Percentiles rank a stretch among this genome's conserved stretches.
Conservation (phyloP, 2,329 filamentous ascomycete species). For the Exophiala sp. region DNA sequence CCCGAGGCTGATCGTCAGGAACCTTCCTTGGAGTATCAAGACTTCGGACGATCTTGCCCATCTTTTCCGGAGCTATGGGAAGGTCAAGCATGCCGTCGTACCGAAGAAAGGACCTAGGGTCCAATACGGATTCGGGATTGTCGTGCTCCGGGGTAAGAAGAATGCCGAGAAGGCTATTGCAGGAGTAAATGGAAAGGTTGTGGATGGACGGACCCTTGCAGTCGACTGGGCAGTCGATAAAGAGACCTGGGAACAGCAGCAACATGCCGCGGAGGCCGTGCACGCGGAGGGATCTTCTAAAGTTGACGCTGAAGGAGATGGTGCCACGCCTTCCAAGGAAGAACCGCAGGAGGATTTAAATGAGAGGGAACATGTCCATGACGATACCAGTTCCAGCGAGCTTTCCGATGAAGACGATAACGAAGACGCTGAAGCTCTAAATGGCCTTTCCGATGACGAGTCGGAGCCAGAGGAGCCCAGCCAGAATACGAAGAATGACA, state of each 20-base stretch:
- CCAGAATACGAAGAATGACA: constrained; percentile 36
- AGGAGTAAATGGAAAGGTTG: constrained; percentile 77
- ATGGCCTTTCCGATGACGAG: constrained; percentile 40
- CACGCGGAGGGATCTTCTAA: constrained; percentile 8
- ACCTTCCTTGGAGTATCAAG: constrained; percentile 94
- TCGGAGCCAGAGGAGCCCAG: constrained; percentile 39
- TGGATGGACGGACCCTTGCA: constrained; percentile 81
- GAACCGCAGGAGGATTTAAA: neutral
- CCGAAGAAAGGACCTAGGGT: constrained; percentile 59
- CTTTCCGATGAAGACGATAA: constrained; percentile 42
- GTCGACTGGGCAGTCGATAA: constrained; percentile 98
- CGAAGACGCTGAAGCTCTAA: constrained; percentile 35
- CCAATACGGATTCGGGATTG: constrained; percentile 85
- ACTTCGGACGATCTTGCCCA: constrained; percentile 69
- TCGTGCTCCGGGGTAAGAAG: constrained; percentile 77
- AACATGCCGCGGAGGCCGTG: constrained; percentile 37
- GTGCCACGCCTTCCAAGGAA: neutral
- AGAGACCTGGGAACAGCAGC: constrained; percentile 67
- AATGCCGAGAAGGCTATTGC: constrained; percentile 87
- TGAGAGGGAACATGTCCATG: constrained; percentile 17
- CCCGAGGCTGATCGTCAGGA: constrained; percentile 80
- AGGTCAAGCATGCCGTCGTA: constrained; percentile 79
- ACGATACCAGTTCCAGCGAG: constrained; percentile 37
- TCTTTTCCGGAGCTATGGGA: constrained; percentile 81
- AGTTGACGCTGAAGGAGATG: neutral